phyloP scores from a whole-genome alignment of 2,329 filamentous ascomycete species.

The Aspergillus novofumigatus region DNA sequence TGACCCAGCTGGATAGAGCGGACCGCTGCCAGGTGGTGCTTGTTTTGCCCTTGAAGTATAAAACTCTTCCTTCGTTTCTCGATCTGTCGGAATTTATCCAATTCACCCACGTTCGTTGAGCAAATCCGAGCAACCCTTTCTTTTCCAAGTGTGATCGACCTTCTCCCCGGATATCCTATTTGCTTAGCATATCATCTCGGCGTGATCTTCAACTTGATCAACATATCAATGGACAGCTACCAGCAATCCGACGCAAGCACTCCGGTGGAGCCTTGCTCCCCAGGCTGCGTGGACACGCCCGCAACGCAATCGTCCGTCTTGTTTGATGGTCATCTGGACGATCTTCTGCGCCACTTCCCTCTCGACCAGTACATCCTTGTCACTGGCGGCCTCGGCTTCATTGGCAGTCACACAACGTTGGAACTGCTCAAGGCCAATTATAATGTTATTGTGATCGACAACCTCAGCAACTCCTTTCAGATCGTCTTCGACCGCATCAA shows the following conservation, averaged over 20 bases:
- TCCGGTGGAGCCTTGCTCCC: slow-evolving; percentile 28
- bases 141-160: not conserved
- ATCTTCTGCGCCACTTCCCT: slow-evolving; percentile 38
- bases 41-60: not conserved
- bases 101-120: not conserved
- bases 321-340: slow-evolving; percentile 43
- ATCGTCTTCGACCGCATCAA: slow-evolving; percentile 34
- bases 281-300: slow-evolving; percentile 36
- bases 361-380: slow-evolving; percentile 42
- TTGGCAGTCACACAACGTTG: slow-evolving; percentile 41
- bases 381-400: slow-evolving; percentile 41
- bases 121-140: not conserved
- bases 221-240: slow-evolving; percentile 26
- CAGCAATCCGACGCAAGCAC: slow-evolving; percentile 28
- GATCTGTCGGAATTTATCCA: not conserved
- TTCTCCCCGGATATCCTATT: not conserved
- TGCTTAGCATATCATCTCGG: slow-evolving; percentile 2
- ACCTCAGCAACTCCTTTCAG: slow-evolving; percentile 38
- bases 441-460: slow-evolving; percentile 41
- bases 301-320: slow-evolving; percentile 43
- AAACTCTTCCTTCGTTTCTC: slow-evolving; percentile 2
- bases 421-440: slow-evolving; percentile 40
- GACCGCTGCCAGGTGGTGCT: not conserved
- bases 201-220: slow-evolving; percentile 5
- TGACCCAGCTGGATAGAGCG: not conserved